Percentiles rank a stretch among this genome's conserved stretches.
phyloP scores from a whole-genome alignment of 768 basidiomycete genomes.

The Mycena polygramma region DNA sequence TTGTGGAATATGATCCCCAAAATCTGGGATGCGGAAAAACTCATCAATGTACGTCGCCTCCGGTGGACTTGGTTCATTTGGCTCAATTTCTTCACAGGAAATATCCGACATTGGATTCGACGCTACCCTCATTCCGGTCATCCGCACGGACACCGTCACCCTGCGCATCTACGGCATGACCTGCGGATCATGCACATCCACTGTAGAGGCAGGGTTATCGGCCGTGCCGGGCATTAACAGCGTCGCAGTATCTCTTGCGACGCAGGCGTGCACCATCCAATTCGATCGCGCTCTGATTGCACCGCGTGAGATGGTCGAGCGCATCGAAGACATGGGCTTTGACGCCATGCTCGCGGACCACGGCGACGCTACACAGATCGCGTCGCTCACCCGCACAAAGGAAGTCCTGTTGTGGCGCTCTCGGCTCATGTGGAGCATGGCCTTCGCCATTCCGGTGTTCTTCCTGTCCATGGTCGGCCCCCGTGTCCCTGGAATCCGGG shows the following conservation, averaged over 20 bases:
- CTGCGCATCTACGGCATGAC: conserved; percentile 94
- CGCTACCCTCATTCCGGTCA: conserved; percentile 79
- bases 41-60: conserved; percentile 71
- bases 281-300: conserved; percentile 83
- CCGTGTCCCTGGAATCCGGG: conserved; percentile 70
- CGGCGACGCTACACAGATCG: conserved; percentile 85
- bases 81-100: conserved; percentile 66
- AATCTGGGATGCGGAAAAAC: conserved; percentile 84
- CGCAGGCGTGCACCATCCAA: conserved; percentile 79
- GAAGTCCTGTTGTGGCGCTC: conserved; percentile 92
- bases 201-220: conserved; percentile 79
- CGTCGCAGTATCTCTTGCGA: conserved; percentile 81
- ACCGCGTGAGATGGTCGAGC: conserved; percentile 90
- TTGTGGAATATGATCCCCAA: conserved; percentile 90
- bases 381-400: conserved; percentile 88
- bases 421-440: conserved; percentile 79
- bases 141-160: conserved; percentile 74
- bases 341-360: conserved; percentile 89
- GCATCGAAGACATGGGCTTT: conserved; percentile 90
- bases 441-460: conserved; percentile 95
- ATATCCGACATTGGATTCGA: conserved; percentile 95
- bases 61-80: neutral
- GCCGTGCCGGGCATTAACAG: conserved; percentile 79
- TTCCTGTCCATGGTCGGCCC: conserved; percentile 89
- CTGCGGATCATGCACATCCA: conserved; percentile 83